phyloP scores from a whole-genome alignment of 2,329 filamentous ascomycete genomes.

The Aspergillus intermedius region DNA sequence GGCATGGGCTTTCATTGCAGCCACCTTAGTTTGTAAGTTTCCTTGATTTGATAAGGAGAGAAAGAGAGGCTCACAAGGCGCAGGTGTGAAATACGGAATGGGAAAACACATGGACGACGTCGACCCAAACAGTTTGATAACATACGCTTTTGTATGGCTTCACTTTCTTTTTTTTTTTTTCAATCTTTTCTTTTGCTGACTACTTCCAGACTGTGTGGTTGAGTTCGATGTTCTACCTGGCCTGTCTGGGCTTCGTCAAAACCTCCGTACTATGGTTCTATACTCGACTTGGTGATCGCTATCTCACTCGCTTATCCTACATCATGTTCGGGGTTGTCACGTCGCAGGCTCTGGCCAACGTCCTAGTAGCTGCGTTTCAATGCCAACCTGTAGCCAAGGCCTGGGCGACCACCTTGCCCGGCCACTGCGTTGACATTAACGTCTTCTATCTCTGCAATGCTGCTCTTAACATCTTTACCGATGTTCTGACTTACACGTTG shows the following conservation, averaged over 20 bases:
- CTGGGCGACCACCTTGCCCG: constrained; percentile 30
- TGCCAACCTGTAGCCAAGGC: constrained; percentile 36
- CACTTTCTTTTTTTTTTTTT: background rate
- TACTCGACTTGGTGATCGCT: constrained; percentile 37
- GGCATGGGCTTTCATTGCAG: constrained; percentile 32
- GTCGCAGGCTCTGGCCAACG: constrained; percentile 37
- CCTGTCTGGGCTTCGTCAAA: constrained; percentile 44
- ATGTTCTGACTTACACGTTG: constrained; percentile 50
- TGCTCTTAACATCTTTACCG: constrained; percentile 54
- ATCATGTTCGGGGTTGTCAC: constrained; percentile 37
- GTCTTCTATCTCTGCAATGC: constrained; percentile 50
- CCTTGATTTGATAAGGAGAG: background rate
- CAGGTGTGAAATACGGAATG: constrained; percentile 13
- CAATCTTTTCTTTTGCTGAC: background rate
- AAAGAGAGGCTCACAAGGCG: background rate
- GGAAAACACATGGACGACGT: constrained; percentile 12
- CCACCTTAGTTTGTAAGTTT: constrained; percentile 26
- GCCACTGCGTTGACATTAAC: constrained; percentile 45
- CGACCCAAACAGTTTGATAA: constrained; percentile 4
- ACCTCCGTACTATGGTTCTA: constrained; percentile 43
- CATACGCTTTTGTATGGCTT: constrained; percentile 7
- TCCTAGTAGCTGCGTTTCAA: constrained; percentile 41
- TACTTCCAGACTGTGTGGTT: constrained; percentile 35
- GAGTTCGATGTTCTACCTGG: constrained; percentile 46
- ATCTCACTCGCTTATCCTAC: constrained; percentile 30